Evolutionary conservation across 495 filamentous ascomycete genomes (phyloP), one percentile per base, ranked within the genome.

Genomic region (Monascus purpureus): DNA sequence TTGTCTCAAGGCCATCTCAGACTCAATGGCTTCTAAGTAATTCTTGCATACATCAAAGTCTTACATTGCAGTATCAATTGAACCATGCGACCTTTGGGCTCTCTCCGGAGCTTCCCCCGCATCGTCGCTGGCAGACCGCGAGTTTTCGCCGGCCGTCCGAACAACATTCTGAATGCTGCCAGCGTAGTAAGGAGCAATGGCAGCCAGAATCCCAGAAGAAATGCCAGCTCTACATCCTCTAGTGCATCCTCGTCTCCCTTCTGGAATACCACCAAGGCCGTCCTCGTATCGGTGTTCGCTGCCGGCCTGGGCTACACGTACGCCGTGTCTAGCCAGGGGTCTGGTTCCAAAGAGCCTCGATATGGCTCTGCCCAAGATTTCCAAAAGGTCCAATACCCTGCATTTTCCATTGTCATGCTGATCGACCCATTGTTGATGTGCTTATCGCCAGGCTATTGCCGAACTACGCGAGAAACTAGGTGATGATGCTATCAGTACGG

Each of bases 401-500:
- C 7, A 28, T 13, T 8, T 28, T 13, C 13, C 6, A 28, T 6
- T 14, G 6, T 9, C 12, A 25, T 25, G 7, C n/a, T 25, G 7
- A 25, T 25, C 7, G 22, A 13, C 8, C 13, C 26, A 8, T 28
- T 8, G 8, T 28, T 29, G 13, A 31, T 3, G 12, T 24, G 13
- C 18, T 6, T 6, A 8, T 22, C 24, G 38, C 22, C 49, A 85
- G 71, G 77, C 78, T 9, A 58, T 80, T 32, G 46, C 55, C 31
- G 76, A 79, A 47, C 61, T 85, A 32, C 67, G 63, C 8, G 55
- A 52, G 1, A 52, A 47, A 17, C 58, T 86, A 16, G 61, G 72
- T 35, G 75, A 82, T 29, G 80, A 86, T 47, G 65, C 76, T 31
- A 75, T 94, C 39, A 85, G 73, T 35, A 86, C 73, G 1, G 87